Conservation (phyloP, 345 rosid species). For the Populus euphratica region DNA sequence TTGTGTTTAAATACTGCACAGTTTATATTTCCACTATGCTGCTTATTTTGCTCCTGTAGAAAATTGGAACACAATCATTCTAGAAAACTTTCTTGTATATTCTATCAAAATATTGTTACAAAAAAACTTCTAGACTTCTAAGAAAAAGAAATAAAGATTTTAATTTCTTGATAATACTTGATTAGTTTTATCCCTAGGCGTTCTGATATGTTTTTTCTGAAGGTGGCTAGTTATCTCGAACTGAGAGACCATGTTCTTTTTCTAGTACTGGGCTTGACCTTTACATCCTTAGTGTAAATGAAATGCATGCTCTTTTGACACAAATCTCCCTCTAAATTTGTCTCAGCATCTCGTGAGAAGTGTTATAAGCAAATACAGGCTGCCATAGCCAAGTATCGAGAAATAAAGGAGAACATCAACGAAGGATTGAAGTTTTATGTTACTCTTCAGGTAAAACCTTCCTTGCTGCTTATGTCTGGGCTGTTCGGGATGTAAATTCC, state of each 20-base stretch:
- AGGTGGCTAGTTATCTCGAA: background rate
- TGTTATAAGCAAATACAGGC: constrained; percentile 92
- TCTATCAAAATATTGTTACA: background rate
- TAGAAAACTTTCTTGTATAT: background rate
- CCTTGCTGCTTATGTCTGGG: background rate
- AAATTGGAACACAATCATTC: background rate
- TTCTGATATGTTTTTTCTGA: background rate
- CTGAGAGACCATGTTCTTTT: background rate
- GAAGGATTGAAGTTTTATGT: constrained; percentile 97
- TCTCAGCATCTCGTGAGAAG: constrained; percentile 80
- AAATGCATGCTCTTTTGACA: constrained; percentile 2
- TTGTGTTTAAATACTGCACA: background rate
- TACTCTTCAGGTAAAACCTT: constrained; percentile 76
- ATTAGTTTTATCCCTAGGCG: background rate
- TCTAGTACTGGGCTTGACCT: background rate
- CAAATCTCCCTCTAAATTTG: constrained; percentile 1
- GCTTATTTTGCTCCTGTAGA: background rate
- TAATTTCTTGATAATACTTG: background rate
- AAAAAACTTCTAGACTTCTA: background rate
- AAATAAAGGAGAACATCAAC: constrained; percentile 89
- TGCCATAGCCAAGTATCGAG: constrained; percentile 80
- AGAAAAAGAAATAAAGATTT: background rate
- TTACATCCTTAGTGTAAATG: background rate
- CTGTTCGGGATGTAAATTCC: background rate
- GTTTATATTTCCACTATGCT: background rate